Base-by-base conservation (phyloP, 306 rosid genomes). In the Trifolium pratense region DNA sequence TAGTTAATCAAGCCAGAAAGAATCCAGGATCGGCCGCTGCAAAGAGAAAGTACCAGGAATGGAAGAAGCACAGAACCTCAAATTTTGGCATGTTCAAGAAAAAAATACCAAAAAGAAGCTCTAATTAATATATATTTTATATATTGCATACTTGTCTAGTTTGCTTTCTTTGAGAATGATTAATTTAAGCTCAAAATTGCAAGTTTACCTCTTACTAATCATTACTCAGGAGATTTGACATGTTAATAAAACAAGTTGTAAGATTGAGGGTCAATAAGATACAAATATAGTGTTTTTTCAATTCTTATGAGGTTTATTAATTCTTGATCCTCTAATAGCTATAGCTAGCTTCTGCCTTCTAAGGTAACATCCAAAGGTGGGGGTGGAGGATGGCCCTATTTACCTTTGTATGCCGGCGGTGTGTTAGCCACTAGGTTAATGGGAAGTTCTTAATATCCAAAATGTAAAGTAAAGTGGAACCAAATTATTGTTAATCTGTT, bases 401-500 rank as follows among this genome's bases (percentile, higher is more conserved):
- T 40, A 74, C 75, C 75, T 80, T 85, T 75, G 87, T 83, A 65
- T 16, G 86, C 79, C 91, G 86, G 92, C 89, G 80, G 94, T 87
- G 94, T 83, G 80, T 76, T 73, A 71, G 83, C 89, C 92, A 87
- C 91, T 88, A 68, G 68, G 72, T 75, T 58, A 61, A 53, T 59
- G 57, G 68, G 61, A 23, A 29, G 17, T 20, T 56, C 75, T 71
- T 71, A 26, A 78, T 74, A 65, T 70, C 37, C 26, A 42, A 49
- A 66, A 16, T 53, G 15, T 53, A 53, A 75, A 12, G 3, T 32
- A 62, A 63, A 70, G 70, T 46, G 16, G 64, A 70, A 13, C 13
- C 66, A 6, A 75, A 70, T 70, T 29, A 46, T 58, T 79, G n/a
- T 78, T 73, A 57, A 70, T 36, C 11, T 57, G 42, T 75, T 6